Percentiles rank a stretch among this genome's conserved stretches.
These are phyloP conservation scores for Umbelopsis ramanniana DNA, from an alignment of 192 early-diverging fungal genomes.

Conservation along the genomic window DNA sequence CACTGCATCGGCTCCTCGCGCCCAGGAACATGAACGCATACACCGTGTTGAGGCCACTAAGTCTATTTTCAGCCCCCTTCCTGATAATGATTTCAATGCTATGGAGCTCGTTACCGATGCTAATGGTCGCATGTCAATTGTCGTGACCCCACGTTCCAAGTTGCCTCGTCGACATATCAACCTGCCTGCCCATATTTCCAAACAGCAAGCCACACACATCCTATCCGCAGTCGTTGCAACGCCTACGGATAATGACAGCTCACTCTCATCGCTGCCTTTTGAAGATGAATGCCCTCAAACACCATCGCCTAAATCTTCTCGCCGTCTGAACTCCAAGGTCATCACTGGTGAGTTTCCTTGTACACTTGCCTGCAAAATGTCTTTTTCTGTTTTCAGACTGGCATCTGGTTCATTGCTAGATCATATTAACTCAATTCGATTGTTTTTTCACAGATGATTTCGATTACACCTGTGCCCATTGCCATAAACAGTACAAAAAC, in stretches of 20 bases:
- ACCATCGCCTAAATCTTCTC: background rate
- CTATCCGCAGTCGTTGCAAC: too few species aligned
- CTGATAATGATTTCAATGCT: conserved; percentile 11
- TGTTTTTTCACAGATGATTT: background rate
- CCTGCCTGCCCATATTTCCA: too few species aligned
- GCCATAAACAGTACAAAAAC: conserved; percentile 5
- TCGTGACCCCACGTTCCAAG: background rate
- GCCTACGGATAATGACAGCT: background rate
- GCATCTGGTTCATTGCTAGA: too few species aligned
- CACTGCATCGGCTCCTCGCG: background rate
- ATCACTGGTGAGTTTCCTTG: background rate
- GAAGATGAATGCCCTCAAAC: background rate
- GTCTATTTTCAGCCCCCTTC: background rate
- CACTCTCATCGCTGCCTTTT: background rate
- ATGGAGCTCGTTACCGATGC: conserved; percentile 11
- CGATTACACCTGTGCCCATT: background rate
- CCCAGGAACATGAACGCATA: background rate
- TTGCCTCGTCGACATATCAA: background rate
- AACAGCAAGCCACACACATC: too few species aligned
- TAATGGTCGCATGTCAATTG: conserved; percentile 19
- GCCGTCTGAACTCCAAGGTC: background rate
- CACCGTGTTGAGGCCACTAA: conserved; percentile 3
- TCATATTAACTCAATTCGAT: too few species aligned
- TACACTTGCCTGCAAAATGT: background rate
- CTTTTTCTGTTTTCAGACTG: background rate